phyloP scores from a whole-genome alignment of 441 rosid genomes.

The Syzygium malaccense region DNA sequence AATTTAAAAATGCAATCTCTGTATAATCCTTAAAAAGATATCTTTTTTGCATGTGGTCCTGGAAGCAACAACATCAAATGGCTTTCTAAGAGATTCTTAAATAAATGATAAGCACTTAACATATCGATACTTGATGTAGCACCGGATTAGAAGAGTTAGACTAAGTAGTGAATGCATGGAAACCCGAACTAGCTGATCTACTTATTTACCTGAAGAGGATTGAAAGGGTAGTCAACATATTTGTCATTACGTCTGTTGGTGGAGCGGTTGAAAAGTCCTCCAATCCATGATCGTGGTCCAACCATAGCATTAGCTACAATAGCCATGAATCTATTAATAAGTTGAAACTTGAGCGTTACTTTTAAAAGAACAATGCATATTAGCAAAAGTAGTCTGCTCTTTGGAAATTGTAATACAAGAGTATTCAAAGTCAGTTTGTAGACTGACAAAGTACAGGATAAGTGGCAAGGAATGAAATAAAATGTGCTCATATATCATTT shows the following conservation, averaged over 20 bases:
- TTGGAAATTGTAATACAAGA: not conserved
- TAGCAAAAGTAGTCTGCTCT: not conserved
- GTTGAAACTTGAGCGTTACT: not conserved
- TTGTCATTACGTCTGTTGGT: conserved; percentile 48
- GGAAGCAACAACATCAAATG: not conserved
- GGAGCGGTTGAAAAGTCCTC: conserved; percentile 71
- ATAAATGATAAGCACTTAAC: not conserved
- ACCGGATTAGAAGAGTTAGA: not conserved
- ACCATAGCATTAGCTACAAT: conserved; percentile 83
- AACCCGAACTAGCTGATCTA: not conserved
- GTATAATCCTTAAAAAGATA: not conserved
- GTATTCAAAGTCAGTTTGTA: not conserved
- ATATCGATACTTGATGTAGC: not conserved
- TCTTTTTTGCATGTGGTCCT: not conserved
- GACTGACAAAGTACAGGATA: not conserved
- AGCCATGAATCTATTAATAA: conserved; percentile 6
- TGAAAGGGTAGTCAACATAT: conserved; percentile 38
- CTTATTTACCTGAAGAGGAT: conserved; percentile 60
- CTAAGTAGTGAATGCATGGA: not conserved
- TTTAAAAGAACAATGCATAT: not conserved
- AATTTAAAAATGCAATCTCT: not conserved
- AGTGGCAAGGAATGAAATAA: not conserved
- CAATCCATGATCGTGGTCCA: conserved; percentile 93
- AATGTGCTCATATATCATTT: not conserved
- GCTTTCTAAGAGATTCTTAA: not conserved